Evolutionary conservation across 768 basidiomycete genomes (phyloP), one percentile per base, ranked within the genome.

Genomic region (Kwoniella dejecticola): DNA sequence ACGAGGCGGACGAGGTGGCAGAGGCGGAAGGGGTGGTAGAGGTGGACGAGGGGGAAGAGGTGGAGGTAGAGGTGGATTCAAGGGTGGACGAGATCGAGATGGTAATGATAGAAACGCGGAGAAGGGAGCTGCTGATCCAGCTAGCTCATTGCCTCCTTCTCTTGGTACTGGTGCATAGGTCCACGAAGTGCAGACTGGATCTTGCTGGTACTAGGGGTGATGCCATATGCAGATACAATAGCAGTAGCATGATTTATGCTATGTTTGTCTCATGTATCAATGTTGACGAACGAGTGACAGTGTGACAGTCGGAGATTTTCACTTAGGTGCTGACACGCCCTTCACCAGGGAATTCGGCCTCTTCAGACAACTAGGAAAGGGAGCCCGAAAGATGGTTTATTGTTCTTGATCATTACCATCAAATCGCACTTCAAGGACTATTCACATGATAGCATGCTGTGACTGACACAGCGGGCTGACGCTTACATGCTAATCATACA

Each of bases 21-120:
- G 69, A n/a, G 62, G 72, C 15, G 60, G 69, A 26, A 40, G 75
- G 41, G 64, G 69, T n/a, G 62, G 69, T 10, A 30, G 74, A 24
- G 65, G 72, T 46, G 63, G 74, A 36, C 36, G 70, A 19, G 66
- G 71, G 26, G 66, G 68, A n/a, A 29, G 67, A 52, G 63, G 65
- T 53, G 59, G 62, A 30, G 59, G 63, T 12, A 23, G 62, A 21
- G 58, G 60, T 27, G 59, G 64, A 52, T 13, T 12, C 23, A 24
- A 59, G 29, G 62, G 62, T 55, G 24, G 60, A 21, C 57, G 52
- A 1, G 59, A 65, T 12, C 29, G 36, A 46, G 52, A 63, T 38
- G 48, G 48, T 19, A 52, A 68, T 36, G 31, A 53, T 48, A 19
- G 47, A 52, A 50, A 50, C 19, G 29, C 2, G 46, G 40, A 47